Conservation (phyloP, 2,329 filamentous ascomycete genomes). For the Diaporthe citrichinensis region DNA sequence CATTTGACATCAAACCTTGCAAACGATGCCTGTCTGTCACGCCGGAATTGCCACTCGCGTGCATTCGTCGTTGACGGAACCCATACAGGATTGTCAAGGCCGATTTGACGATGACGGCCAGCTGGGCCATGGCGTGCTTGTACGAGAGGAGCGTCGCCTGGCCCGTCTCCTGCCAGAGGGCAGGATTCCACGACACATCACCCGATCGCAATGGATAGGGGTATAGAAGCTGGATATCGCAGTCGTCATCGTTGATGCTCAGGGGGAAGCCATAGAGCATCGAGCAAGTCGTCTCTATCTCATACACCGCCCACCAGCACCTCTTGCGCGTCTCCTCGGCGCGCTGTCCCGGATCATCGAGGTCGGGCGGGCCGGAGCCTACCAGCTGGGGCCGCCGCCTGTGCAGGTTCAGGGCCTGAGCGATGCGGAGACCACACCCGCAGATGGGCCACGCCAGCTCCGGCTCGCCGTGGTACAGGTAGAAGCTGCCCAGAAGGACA, state of each 20-base stretch:
- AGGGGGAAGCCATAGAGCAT: background rate
- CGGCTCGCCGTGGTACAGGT: slow-evolving; percentile 9
- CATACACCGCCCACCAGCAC: slow-evolving; percentile 14
- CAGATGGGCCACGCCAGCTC: slow-evolving; percentile 6
- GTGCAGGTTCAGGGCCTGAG: background rate
- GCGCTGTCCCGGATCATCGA: background rate
- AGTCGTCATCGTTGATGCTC: slow-evolving; percentile 19
- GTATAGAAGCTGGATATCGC: background rate
- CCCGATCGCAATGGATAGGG: background rate
- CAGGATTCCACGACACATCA: background rate
- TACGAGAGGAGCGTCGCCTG: slow-evolving; percentile 7
- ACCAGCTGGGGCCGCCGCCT: background rate
- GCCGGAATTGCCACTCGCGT: background rate
- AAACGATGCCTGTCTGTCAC: background rate
- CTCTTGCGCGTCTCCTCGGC: slow-evolving; percentile 1
- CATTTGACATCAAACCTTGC: background rate
- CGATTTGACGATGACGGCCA: background rate
- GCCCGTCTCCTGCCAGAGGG: background rate
- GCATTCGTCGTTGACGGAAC: background rate
- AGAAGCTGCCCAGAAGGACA: background rate
- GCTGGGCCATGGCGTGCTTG: background rate
- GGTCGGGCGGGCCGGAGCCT: background rate
- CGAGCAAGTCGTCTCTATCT: background rate
- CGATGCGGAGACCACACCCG: background rate
- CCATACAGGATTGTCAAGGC: background rate